These are phyloP conservation scores for Gossypium arboreum DNA, from an alignment of 345 rosid genomes.

Conservation along the genomic window DNA sequence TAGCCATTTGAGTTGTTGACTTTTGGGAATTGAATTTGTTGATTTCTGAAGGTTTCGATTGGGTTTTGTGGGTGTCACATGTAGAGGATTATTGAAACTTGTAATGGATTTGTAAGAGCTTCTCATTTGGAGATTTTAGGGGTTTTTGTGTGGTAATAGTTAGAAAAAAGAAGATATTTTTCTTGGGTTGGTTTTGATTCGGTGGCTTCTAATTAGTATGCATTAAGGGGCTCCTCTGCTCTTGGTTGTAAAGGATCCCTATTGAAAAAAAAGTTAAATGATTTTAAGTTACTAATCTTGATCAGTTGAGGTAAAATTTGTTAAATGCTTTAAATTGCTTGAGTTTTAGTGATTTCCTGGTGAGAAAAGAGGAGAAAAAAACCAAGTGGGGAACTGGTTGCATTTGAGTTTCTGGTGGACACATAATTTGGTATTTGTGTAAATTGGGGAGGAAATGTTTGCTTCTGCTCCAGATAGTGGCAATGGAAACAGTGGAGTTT, in stretches of 20 bases:
- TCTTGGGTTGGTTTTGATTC: slow-evolving; percentile 24
- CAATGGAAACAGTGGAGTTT: slow-evolving; percentile 42
- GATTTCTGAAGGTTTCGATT: neutral
- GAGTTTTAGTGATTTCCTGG: slow-evolving; percentile 17
- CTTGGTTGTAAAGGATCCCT: slow-evolving; percentile 54
- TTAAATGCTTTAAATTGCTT: slow-evolving; percentile 14
- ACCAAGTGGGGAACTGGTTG: slow-evolving; percentile 14
- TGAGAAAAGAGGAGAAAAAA: neutral
- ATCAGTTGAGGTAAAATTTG: slow-evolving; percentile 16
- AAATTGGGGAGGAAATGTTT: slow-evolving; percentile 50
- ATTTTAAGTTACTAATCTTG: slow-evolving; percentile 1
- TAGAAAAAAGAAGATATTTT: slow-evolving; percentile 8
- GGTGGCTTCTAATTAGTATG: slow-evolving; percentile 44
- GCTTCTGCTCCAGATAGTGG: slow-evolving; percentile 46
- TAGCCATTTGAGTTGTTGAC: slow-evolving; percentile 39
- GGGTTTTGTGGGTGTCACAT: slow-evolving; percentile 25
- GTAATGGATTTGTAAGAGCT: slow-evolving; percentile 19
- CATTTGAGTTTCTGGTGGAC: slow-evolving; percentile 25
- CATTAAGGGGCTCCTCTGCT: slow-evolving; percentile 59
- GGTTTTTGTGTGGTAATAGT: slow-evolving; percentile 12
- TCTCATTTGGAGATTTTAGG: slow-evolving; percentile 30
- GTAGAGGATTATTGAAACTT: slow-evolving; percentile 27
- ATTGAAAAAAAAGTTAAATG: slow-evolving; percentile 12
- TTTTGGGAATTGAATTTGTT: slow-evolving; percentile 13
- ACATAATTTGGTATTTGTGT: slow-evolving; percentile 27